phyloP scores from a whole-genome alignment of 805 yeast genomes.

The Starmera quercuum region DNA sequence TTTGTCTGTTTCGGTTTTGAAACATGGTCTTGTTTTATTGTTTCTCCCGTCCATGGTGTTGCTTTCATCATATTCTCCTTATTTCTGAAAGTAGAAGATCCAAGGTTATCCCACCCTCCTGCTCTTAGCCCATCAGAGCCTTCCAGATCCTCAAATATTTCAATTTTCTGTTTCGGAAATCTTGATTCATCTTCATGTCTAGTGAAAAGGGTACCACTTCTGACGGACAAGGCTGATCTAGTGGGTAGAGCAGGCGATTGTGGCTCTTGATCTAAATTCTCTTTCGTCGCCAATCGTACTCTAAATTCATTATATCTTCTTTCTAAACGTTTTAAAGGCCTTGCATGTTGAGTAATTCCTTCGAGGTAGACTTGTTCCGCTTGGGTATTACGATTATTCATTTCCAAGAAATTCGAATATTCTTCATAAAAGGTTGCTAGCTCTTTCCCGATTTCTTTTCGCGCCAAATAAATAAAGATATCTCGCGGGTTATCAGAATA shows the following conservation, averaged over 20 bases:
- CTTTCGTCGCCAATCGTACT: slow-evolving; percentile 25
- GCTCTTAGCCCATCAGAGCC: slow-evolving; percentile 7
- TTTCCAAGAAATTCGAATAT: slow-evolving; percentile 59
- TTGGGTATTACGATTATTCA: slow-evolving; percentile 35
- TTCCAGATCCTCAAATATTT: slow-evolving; percentile 12
- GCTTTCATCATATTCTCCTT: slow-evolving; percentile 60
- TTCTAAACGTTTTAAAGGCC: slow-evolving; percentile 48
- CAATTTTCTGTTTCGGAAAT: slow-evolving; percentile 12
- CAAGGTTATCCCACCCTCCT: slow-evolving; percentile 41
- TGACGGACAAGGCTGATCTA: slow-evolving; percentile 29
- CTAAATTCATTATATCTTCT: slow-evolving; percentile 37
- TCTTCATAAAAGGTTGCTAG: slow-evolving; percentile 73
- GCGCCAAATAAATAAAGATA: slow-evolving; percentile 60
- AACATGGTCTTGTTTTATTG: slow-evolving; percentile 31
- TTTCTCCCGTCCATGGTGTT: slow-evolving; percentile 59
- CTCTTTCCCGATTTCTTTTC: slow-evolving; percentile 60
- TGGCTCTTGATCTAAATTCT: slow-evolving; percentile 20
- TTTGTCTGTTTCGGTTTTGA: slow-evolving; percentile 14
- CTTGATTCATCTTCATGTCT: slow-evolving; percentile 8
- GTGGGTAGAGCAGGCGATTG: slow-evolving; percentile 27
- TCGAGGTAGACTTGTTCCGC: slow-evolving; percentile 52
- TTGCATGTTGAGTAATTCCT: slow-evolving; percentile 55
- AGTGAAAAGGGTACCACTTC: slow-evolving; percentile 21
- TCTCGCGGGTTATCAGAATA: slow-evolving; percentile 65
- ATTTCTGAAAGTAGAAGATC: slow-evolving; percentile 37